These are phyloP conservation scores for Trypanosoma lewisi DNA, from an alignment of 208 protist genomes.

Conservation along the genomic window DNA sequence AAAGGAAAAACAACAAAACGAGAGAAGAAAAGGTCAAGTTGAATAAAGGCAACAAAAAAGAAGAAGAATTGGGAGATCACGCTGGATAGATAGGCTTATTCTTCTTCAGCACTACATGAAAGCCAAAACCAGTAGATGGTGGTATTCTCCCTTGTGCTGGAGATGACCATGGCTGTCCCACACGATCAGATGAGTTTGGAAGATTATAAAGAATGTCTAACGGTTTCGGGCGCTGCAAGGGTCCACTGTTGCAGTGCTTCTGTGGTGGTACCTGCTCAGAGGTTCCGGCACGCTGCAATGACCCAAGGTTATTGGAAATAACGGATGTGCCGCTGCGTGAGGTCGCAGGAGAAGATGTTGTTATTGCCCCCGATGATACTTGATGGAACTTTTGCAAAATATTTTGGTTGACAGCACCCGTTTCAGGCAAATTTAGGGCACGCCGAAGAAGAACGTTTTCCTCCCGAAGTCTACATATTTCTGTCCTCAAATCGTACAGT, in stretches of 20 bases:
- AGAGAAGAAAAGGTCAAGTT: too few relatives aligned
- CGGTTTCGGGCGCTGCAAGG: constrained; percentile 1
- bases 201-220: constrained; percentile 16
- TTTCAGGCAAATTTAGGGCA: constrained; percentile 30
- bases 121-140: constrained; percentile 14
- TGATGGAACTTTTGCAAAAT: not conserved
- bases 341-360: not conserved
- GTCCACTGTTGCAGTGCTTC: not conserved
- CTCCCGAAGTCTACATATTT: constrained; percentile 29
- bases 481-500: constrained; percentile 44
- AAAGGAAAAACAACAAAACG: too few relatives aligned
- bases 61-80: constrained; percentile 18
- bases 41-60: not conserved
- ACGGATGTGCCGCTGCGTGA: not conserved
- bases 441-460: constrained; percentile 65
- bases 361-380: not conserved
- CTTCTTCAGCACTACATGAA: constrained; percentile 20
- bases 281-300: not conserved
- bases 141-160: not conserved
- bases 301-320: not conserved
- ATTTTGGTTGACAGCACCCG: constrained; percentile 4
- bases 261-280: not conserved
- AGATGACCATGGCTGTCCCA: not conserved
- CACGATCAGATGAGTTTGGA: constrained; percentile 15
- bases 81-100: constrained; percentile 9